These are phyloP conservation scores for Akanthomyces dipterigenus DNA, from an alignment of 2,329 filamentous ascomycete species.

Conservation along the genomic window DNA sequence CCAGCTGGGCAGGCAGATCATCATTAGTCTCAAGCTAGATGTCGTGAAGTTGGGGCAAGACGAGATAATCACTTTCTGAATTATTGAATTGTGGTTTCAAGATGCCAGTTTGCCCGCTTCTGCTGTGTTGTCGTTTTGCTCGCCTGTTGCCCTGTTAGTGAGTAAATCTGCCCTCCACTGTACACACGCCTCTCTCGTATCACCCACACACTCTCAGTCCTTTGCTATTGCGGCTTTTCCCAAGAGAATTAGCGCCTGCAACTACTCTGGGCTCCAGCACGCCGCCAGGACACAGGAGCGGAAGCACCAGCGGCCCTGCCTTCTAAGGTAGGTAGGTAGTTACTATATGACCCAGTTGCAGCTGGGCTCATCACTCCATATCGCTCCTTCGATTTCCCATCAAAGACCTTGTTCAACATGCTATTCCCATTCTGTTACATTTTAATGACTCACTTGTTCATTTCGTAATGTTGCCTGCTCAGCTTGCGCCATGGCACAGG, in stretches of 20 bases:
- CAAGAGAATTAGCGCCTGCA: constrained; percentile 1
- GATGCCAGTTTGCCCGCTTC: background rate
- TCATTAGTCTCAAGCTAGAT: no score
- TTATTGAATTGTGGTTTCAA: no score
- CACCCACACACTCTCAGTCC: background rate
- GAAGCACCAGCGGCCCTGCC: background rate
- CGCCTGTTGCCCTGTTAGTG: no score
- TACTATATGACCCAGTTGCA: background rate
- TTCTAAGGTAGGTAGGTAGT: no score
- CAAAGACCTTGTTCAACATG: background rate
- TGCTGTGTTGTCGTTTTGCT: background rate
- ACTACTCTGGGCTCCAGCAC: background rate
- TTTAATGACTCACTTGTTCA: background rate
- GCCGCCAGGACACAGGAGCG: background rate
- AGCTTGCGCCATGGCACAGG: background rate
- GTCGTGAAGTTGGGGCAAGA: no score
- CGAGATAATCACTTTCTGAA: no score
- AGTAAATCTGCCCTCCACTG: background rate
- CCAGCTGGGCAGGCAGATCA: no score
- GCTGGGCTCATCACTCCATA: background rate
- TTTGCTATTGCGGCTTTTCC: background rate
- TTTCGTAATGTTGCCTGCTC: background rate
- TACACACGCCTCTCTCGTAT: background rate
- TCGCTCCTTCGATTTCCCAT: background rate
- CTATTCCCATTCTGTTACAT: background rate